Evolutionary conservation across 805 yeast species (phyloP), one percentile per base, ranked within the genome.

Genomic region (Suhomyces pyralidae): DNA sequence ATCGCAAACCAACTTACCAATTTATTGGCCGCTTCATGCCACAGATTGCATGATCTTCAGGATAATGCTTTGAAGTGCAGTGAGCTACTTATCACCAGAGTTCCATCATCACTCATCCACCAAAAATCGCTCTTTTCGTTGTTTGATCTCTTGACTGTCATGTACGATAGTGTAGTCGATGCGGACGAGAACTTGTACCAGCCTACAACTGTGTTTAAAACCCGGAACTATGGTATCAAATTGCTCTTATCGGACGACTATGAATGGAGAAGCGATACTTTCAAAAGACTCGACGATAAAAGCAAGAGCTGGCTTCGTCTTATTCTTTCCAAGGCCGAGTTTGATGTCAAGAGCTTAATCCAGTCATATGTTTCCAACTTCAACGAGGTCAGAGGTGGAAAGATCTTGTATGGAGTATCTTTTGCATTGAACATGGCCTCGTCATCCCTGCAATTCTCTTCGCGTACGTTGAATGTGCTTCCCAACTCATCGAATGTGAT

Each of bases 341-440:
- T 82, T 48, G 97, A 92, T 61, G 80, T 88, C 65, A 91, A 88
- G 66, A 82, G 90, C 44, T 74, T 93, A 57, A 74, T 94, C 46
- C 94, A 89, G 61, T 76, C 86, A 0, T 94, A 93, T 62, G 81
- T 91, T 3, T 78, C 90, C 1, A 68, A 61, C 14, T 40, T 57
- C 19, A 68, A 59, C 32, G 43, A 46, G 20, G 36, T 46, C 1
- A 19, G 36, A 9, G 28, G 28, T 10, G 40, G 44, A 7, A 55
- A 49, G 6, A 79, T 88, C 42, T 85, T 88, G 52, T 84, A 80
- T 61, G 98, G 98, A 51, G 86, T 91, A 47, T 85, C 96, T 0
- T 89, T 93, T 76, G 98, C 99, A 0, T 73, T 92, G 53, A 94
- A 89, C 58, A 81, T 90, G 85, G 96, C 96, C 1, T 90, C 94